These are phyloP conservation scores for Canavalia gladiata DNA, from an alignment of 306 rosid genomes.

Conservation along the genomic window DNA sequence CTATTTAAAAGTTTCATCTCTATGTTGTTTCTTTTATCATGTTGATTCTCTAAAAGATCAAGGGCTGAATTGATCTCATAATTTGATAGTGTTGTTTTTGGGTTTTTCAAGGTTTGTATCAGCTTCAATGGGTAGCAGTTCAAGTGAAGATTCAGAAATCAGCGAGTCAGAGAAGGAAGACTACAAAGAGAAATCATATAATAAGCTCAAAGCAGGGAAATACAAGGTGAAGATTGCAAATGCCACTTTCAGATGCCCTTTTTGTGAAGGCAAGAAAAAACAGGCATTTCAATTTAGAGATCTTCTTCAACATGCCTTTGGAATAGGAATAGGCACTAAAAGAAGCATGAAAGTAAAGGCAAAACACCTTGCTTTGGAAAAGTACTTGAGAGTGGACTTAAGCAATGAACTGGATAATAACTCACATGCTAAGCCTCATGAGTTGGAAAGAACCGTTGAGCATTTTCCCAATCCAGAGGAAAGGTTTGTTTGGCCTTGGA, in stretches of 20 bases:
- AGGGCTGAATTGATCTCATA: not conserved
- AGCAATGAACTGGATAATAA: not conserved
- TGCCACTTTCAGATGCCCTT: slow-evolving; percentile 15
- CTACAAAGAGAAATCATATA: not conserved
- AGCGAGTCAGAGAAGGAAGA: slow-evolving; percentile 31
- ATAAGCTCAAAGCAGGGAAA: slow-evolving; percentile 7
- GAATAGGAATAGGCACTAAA: slow-evolving; percentile 4
- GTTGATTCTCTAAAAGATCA: not conserved
- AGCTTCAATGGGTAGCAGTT: slow-evolving; percentile 23
- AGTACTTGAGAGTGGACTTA: not conserved
- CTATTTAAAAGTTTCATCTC: not conserved
- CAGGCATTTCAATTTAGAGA: not conserved
- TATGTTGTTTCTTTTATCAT: no score
- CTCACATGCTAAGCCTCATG: not conserved
- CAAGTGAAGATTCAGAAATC: slow-evolving; percentile 5
- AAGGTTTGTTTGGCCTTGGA: slow-evolving; percentile 40
- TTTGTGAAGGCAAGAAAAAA: slow-evolving; percentile 16
- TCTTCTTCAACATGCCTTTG: slow-evolving; percentile 24
- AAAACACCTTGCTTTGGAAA: slow-evolving; percentile 33
- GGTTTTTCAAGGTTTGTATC: not conserved
- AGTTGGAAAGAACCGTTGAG: slow-evolving; percentile 9
- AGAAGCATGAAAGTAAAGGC: not conserved
- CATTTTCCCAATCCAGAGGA: not conserved
- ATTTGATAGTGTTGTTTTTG: not conserved
- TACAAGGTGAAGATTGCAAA: slow-evolving; percentile 18